phyloP scores from a whole-genome alignment of 2,329 filamentous ascomycete species.

The Claviceps capensis region DNA sequence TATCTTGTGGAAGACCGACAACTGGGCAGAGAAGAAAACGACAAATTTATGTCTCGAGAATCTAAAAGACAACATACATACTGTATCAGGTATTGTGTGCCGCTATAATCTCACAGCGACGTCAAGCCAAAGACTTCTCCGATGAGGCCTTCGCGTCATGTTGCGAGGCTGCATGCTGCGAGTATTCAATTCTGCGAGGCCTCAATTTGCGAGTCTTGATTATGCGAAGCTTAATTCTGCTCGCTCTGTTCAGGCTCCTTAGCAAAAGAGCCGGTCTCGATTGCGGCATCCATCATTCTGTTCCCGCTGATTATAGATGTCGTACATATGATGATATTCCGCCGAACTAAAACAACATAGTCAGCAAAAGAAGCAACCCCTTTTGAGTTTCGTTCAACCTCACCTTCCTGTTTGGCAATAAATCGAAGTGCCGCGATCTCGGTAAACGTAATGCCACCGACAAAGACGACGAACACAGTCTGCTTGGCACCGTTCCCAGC shows the following conservation, averaged over 20 bases:
- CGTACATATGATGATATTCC: constrained; percentile 82
- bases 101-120: neutral
- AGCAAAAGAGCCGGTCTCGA: constrained; percentile 51
- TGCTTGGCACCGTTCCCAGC: constrained; percentile 68
- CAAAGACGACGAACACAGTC: constrained; percentile 88
- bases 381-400: constrained; percentile 10
- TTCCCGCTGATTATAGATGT: constrained; percentile 86
- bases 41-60: neutral
- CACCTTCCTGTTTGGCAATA: constrained; percentile 66
- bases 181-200: neutral
- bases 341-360: constrained; percentile 37
- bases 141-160: constrained; percentile 1
- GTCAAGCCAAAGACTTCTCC: neutral
- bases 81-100: neutral
- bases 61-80: neutral
- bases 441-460: constrained; percentile 92
- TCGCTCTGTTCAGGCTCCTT: constrained; percentile 18
- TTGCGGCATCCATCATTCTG: constrained; percentile 72
- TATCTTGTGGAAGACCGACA: neutral
- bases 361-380: neutral
- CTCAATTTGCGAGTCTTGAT: too few species aligned
- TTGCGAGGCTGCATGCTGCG: neutral
- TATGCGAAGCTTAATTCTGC: neutral
- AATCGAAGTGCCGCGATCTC: constrained; percentile 91
- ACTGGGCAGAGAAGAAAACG: neutral